phyloP scores from a whole-genome alignment of 352 stramenopile species.

The Thalassiosira oceanica region DNA sequence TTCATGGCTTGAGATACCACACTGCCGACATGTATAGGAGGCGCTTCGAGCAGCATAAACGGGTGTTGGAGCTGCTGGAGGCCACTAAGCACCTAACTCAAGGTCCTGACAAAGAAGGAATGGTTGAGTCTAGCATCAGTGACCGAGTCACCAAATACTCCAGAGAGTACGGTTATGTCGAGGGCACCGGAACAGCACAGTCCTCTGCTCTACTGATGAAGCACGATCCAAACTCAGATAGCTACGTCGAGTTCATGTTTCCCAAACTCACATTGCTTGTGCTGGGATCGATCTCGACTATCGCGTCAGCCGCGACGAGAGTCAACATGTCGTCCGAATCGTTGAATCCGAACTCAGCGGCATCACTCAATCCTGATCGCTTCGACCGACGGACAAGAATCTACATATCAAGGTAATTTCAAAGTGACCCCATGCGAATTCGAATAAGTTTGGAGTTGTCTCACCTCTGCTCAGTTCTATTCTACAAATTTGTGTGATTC shows the following conservation, averaged over 20 bases:
- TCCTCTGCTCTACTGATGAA: slow-evolving; percentile 46
- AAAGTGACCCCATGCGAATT: too few species aligned
- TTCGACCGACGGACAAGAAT: slow-evolving; percentile 37
- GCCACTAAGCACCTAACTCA: slow-evolving; percentile 54
- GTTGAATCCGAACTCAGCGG: too few species aligned
- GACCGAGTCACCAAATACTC: slow-evolving; percentile 57
- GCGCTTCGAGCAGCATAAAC: slow-evolving; percentile 53
- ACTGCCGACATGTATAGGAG: slow-evolving; percentile 49
- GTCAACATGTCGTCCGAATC: slow-evolving; percentile 36
- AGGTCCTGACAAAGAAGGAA: slow-evolving; percentile 27
- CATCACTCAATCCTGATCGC: slow-evolving; percentile 33
- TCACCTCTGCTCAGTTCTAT: slow-evolving; percentile 56
- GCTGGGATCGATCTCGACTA: slow-evolving; percentile 39
- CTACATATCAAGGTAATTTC: too few species aligned
- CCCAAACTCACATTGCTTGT: slow-evolving; percentile 59
- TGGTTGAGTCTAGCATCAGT: too few species aligned
- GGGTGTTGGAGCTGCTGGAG: slow-evolving; percentile 54
- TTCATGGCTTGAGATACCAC: slow-evolving; percentile 70
- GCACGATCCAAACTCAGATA: slow-evolving; percentile 60
- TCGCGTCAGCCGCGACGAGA: slow-evolving; percentile 37
- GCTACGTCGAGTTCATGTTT: slow-evolving; percentile 68
- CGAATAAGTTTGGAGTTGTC: too few species aligned
- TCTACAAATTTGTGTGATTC: slow-evolving; percentile 49
- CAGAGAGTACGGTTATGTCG: slow-evolving; percentile 61
- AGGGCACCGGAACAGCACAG: slow-evolving; percentile 54